Base-by-base conservation (phyloP, 176 grass and related monocot species). In the Zea luxurians region DNA sequence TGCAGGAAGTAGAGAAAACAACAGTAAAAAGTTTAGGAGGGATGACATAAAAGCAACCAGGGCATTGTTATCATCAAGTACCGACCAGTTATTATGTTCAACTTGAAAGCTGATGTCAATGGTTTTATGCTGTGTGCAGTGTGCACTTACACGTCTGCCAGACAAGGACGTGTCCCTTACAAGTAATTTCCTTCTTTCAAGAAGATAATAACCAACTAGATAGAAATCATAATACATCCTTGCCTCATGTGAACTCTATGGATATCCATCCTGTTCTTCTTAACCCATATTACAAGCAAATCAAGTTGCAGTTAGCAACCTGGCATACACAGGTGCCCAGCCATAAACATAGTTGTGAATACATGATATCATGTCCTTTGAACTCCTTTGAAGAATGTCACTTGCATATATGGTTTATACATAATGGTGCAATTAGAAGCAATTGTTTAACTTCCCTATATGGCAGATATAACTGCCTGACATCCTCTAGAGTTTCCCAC, bases 51-150 rank as follows among this genome's bases (percentile, higher is more conserved):
- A 82, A 17, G 4, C 27, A 64, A 69, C 16, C 64, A 76, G 21
- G 5, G 15, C 3, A 37, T 44, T 35, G 68, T 45, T 55, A 36
- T 46, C 16, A 64, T 70, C 20, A 7, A 82, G 45, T 47, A 64
- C 63, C 38, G 1, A 81, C 55, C 55, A 37, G 37, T 37, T 45
- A 87, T 50, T 64, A 64, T 69, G 71, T 46, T 86, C 4, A 86
- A 74, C 18, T 10, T 69, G 54, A 17, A 67, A 80, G 46, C 37
- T 54, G 27, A 17, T 76, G 12, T 27, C 55, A 76, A 70, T 47
- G 35, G 47, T 66, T 72, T 57, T 66, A n/a, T 16, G 40, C 1
- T 80, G 43, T 66, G 12, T 68, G 13, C 13, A 13, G 43, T 66
- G 12, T 68, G 13, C 13, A 13, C 70, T 35, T 43, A 5, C 52